A percentile compares a stretch with the other conserved stretches of the same genome.
Conservation (phyloP, 352 stramenopile species). For the Pythium sukuiense region DNA sequence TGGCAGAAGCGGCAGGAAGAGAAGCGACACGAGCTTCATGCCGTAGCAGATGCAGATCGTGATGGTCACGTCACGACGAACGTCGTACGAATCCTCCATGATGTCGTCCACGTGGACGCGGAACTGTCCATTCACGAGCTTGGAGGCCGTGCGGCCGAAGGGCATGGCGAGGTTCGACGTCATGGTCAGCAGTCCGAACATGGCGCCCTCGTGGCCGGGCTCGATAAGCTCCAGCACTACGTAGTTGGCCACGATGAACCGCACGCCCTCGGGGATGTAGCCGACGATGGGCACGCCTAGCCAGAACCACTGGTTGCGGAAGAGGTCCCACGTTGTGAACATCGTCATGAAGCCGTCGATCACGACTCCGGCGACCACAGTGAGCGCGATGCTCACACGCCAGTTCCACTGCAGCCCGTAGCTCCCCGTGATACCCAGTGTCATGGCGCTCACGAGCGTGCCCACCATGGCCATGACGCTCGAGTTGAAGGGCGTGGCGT, state of each 20-base stretch:
- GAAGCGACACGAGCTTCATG: conserved; percentile 21
- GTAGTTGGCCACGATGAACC: conserved; percentile 30
- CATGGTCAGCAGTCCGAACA: conserved; percentile 39
- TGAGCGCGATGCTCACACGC: conserved; percentile 21
- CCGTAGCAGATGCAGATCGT: conserved; percentile 28
- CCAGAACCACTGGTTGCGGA: conserved; percentile 30
- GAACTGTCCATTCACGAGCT: conserved; percentile 25
- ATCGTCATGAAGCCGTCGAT: conserved; percentile 30
- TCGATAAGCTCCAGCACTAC: conserved; percentile 27
- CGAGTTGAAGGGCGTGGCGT: conserved; percentile 25
- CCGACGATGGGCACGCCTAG: conserved; percentile 19
- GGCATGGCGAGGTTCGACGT: conserved; percentile 21
- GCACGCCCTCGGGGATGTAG: conserved; percentile 24
- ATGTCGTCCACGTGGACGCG: conserved; percentile 27
- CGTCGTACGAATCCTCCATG: conserved; percentile 24
- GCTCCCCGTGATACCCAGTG: conserved; percentile 19
- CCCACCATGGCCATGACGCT: conserved; percentile 23
- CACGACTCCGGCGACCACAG: conserved; percentile 11
- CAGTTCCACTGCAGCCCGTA: conserved; percentile 32
- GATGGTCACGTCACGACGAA: conserved; percentile 26
- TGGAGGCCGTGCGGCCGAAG: conserved; percentile 22
- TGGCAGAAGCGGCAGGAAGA: conserved; percentile 23
- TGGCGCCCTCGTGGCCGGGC: conserved; percentile 16
- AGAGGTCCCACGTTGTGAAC: conserved; percentile 30
- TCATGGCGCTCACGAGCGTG: conserved; percentile 14